A percentile compares a stretch with the other conserved stretches of the same genome.
Conservation (phyloP, 495 filamentous ascomycete genomes). For the Emericellopsis terricola region DNA sequence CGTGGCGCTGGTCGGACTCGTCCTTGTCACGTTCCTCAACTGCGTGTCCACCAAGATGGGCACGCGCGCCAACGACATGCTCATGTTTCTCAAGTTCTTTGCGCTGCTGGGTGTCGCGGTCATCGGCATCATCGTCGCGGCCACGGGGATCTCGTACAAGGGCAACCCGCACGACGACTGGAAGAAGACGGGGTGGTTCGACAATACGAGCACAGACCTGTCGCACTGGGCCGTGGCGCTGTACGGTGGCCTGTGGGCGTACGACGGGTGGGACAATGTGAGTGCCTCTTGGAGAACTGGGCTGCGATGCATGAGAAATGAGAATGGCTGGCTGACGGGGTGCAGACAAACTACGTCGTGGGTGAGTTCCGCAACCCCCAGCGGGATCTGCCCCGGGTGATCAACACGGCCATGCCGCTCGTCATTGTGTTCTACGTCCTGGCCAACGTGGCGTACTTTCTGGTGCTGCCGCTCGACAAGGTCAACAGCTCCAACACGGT, state of each 20-base stretch:
- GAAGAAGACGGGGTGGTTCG: constrained; percentile 79
- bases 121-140: constrained; percentile 75
- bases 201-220: constrained; percentile 59
- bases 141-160: constrained; percentile 61
- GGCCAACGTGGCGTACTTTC: constrained; percentile 83
- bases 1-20: constrained; percentile 61
- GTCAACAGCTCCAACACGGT: constrained; percentile 83
- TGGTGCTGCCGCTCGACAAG: constrained; percentile 66
- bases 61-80: constrained; percentile 65
- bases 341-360: constrained; percentile 86
- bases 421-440: constrained; percentile 83
- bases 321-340: constrained; percentile 3
- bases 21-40: constrained; percentile 66
- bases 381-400: constrained; percentile 82
- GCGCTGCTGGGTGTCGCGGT: constrained; percentile 76
- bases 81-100: constrained; percentile 95
- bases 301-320: neutral
- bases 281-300: constrained; percentile 21
- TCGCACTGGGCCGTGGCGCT: constrained; percentile 80
- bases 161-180: constrained; percentile 68
- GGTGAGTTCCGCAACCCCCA: constrained; percentile 87
- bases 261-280: constrained; percentile 98
- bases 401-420: constrained; percentile 91
- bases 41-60: constrained; percentile 79
- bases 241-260: constrained; percentile 94